Evolutionary conservation across 306 rosid genomes (phyloP).

Genomic region (Sindora glabra): DNA sequence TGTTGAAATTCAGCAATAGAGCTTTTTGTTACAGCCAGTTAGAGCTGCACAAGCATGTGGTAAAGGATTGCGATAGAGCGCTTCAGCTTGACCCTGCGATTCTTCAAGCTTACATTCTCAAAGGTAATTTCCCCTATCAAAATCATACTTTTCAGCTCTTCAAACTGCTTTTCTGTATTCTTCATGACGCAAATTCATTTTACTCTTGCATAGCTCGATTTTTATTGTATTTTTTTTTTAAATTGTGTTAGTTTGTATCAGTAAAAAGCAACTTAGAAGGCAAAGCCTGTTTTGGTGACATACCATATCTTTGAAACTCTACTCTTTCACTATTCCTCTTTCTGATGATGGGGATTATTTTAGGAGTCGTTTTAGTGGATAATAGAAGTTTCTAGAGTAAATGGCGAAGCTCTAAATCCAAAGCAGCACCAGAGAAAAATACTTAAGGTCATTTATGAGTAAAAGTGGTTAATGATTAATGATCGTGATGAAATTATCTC

Average conservation of each 20-base stretch:
- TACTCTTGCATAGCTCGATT: not conserved
- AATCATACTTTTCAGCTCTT: slow-evolving; percentile 1
- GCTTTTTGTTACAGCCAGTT: slow-evolving; percentile 89
- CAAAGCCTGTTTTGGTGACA: not conserved
- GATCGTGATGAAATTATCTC: not conserved
- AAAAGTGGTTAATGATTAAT: not conserved
- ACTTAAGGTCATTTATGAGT: not conserved
- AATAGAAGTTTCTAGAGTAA: not conserved
- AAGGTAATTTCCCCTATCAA: slow-evolving; percentile 39
- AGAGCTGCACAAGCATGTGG: slow-evolving; percentile 89
- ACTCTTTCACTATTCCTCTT: slow-evolving; percentile 6
- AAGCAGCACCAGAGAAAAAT: not conserved
- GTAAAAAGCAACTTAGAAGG: not conserved
- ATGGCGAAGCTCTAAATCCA: not conserved
- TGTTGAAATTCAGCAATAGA: slow-evolving; percentile 88
- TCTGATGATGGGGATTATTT: slow-evolving; percentile 9
- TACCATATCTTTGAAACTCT: not conserved
- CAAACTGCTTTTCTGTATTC: not conserved
- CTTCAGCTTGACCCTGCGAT: slow-evolving; percentile 65
- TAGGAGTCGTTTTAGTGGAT: too few relatives aligned
- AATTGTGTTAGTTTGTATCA: slow-evolving; percentile 3
- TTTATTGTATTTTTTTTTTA: not conserved
- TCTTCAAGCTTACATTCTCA: slow-evolving; percentile 81
- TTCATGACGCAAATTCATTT: not conserved
- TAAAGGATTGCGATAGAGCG: slow-evolving; percentile 86